Conservation (phyloP, 768 basidiomycete genomes). For the Filobasidium floriforme region DNA sequence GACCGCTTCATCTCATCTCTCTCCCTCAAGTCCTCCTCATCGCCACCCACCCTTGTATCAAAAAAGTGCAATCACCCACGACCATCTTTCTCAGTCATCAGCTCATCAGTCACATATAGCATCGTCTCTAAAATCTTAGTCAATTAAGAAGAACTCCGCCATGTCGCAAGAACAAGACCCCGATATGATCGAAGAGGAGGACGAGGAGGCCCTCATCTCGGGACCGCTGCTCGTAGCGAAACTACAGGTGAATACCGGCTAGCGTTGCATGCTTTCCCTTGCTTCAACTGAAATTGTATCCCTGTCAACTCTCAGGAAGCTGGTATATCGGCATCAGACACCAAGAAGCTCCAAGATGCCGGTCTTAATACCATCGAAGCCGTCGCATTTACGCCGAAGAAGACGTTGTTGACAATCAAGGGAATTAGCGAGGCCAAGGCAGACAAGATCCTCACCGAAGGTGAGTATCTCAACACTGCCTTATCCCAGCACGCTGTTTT, state of each 20-base stretch:
- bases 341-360: constrained; percentile 88
- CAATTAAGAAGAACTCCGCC: background rate
- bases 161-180: constrained; percentile 6
- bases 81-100: background rate
- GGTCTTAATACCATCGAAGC: constrained; percentile 90
- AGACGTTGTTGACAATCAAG: constrained; percentile 78
- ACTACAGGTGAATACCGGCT: constrained; percentile 39
- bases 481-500: too few relatives aligned
- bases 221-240: constrained; percentile 81
- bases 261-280: constrained; percentile 14
- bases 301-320: constrained; percentile 55
- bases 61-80: too few relatives aligned
- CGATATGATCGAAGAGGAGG: constrained; percentile 49
- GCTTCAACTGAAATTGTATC: background rate
- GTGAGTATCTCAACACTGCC: constrained; percentile 48
- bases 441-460: constrained; percentile 88
- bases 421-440: constrained; percentile 96
- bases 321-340: constrained; percentile 79
- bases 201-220: constrained; percentile 55
- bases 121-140: background rate
- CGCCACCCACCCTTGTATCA: background rate
- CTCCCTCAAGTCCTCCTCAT: background rate
- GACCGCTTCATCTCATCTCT: background rate
- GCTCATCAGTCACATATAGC: background rate
- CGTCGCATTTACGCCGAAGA: constrained; percentile 95